These are phyloP conservation scores for Podospora pseudopauciseta DNA, from an alignment of 495 filamentous ascomycete genomes.

Conservation along the genomic window DNA sequence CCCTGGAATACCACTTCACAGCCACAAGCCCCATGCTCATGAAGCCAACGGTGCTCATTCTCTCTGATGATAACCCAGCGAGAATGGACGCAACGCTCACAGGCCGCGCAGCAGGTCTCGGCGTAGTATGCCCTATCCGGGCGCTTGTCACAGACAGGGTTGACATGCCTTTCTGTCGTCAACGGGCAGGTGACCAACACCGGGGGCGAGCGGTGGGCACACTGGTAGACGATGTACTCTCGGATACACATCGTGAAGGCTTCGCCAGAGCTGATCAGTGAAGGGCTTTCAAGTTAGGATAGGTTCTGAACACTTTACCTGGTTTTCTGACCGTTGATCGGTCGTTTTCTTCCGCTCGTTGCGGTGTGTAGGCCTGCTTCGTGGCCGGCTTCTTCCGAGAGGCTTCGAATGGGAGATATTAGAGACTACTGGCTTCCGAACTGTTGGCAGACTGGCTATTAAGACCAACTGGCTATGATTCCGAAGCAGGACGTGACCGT, in stretches of 20 bases:
- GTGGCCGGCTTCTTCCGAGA: no score
- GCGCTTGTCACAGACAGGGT: conserved; percentile 32
- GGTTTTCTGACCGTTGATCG: no score
- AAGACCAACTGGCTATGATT: no score
- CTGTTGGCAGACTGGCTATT: no score
- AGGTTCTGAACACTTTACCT: no score
- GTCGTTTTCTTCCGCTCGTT: no score
- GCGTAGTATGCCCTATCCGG: conserved; percentile 30
- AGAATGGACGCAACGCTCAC: conserved; percentile 38
- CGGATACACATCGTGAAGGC: conserved; percentile 39
- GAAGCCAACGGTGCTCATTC: conserved; percentile 47
- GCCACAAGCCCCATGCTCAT: conserved; percentile 43
- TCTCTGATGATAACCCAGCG: conserved; percentile 40
- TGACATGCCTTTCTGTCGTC: conserved; percentile 35
- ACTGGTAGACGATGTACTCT: conserved; percentile 44
- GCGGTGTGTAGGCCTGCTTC: no score
- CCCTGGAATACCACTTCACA: conserved; percentile 39
- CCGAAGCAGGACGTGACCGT: no score
- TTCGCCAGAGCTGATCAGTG: neutral
- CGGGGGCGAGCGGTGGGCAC: conserved; percentile 38
- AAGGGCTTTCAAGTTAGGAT: neutral
- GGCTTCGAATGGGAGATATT: no score
- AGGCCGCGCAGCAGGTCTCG: conserved; percentile 37
- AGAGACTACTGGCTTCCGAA: no score
- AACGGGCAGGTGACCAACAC: conserved; percentile 42